phyloP scores from a whole-genome alignment of 306 rosid genomes.

The Lagenaria siceraria region DNA sequence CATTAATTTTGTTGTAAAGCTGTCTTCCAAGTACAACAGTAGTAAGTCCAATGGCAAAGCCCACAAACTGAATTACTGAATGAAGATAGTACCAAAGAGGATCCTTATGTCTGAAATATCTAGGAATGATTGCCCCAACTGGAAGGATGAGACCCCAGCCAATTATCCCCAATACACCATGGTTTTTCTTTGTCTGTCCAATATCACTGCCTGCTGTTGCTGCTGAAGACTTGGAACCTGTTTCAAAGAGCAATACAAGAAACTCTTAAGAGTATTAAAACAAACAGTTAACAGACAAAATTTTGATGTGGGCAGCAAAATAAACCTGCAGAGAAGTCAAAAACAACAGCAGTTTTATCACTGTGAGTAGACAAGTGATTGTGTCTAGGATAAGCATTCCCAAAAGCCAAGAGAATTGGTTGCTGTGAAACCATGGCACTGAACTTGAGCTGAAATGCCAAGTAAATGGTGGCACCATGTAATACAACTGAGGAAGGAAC shows the following conservation, averaged over 20 bases:
- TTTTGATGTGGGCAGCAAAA: neutral
- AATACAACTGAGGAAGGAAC: slow-evolving; percentile 73
- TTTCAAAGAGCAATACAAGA: slow-evolving; percentile 6
- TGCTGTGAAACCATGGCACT: slow-evolving; percentile 40
- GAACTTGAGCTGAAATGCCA: slow-evolving; percentile 81
- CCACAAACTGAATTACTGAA: slow-evolving; percentile 64
- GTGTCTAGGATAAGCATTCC: slow-evolving; percentile 45
- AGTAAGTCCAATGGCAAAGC: slow-evolving; percentile 68
- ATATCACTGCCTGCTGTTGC: slow-evolving; percentile 23
- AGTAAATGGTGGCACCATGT: slow-evolving; percentile 74
- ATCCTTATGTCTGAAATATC: slow-evolving; percentile 87
- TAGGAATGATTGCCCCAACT: slow-evolving; percentile 75
- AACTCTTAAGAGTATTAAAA: neutral
- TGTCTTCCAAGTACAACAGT: slow-evolving; percentile 72
- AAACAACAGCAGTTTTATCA: slow-evolving; percentile 43
- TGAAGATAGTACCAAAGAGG: slow-evolving; percentile 95
- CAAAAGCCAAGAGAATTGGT: slow-evolving; percentile 69
- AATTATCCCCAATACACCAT: slow-evolving; percentile 71
- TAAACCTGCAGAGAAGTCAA: slow-evolving; percentile 80
- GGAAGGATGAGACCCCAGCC: slow-evolving; percentile 96
- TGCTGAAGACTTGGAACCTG: slow-evolving; percentile 37
- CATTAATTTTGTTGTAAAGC: slow-evolving; percentile 47
- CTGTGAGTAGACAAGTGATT: slow-evolving; percentile 47
- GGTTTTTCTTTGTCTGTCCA: slow-evolving; percentile 58
- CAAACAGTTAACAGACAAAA: neutral